Evolutionary conservation across 208 protist species (phyloP).

Genomic region (Acanthamoeba polyphaga): DNA sequence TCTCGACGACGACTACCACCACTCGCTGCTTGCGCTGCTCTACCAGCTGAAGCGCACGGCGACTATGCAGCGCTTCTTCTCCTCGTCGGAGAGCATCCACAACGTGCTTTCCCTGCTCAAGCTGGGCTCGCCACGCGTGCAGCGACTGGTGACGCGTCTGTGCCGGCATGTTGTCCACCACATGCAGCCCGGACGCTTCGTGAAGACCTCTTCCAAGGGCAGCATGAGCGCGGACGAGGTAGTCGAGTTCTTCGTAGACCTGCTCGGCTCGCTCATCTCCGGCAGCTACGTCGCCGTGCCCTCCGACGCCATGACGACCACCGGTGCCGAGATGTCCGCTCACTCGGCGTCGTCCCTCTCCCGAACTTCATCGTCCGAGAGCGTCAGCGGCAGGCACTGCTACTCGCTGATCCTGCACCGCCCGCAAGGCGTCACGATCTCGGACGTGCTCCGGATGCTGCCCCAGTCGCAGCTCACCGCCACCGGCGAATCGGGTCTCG

Average conservation of each 20-base stretch:
- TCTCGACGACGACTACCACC: constrained; percentile 48
- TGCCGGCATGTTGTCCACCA: constrained; percentile 50
- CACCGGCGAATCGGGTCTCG: not conserved
- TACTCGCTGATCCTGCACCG: constrained; percentile 52
- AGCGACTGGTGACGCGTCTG: constrained; percentile 35
- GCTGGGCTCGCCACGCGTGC: constrained; percentile 40
- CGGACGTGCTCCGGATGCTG: constrained; percentile 37
- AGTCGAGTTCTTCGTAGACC: constrained; percentile 27
- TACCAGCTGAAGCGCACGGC: constrained; percentile 63
- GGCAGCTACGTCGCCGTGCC: not conserved
- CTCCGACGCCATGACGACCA: not conserved
- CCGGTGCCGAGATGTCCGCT: not conserved
- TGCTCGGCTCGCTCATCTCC: constrained; percentile 18
- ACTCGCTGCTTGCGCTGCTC: constrained; percentile 29
- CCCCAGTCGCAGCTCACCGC: constrained; percentile 4
- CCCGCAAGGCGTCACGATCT: not conserved
- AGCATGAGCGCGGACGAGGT: constrained; percentile 43
- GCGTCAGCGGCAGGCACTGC: not conserved
- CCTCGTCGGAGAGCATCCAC: constrained; percentile 31
- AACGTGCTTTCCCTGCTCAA: constrained; percentile 51
- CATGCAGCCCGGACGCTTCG: not conserved
- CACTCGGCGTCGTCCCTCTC: not conserved
- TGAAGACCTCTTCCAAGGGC: not conserved
- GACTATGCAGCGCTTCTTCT: constrained; percentile 31
- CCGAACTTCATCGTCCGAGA: not conserved